Conservation (phyloP, 768 basidiomycete species). For the Termitomyces sp. region DNA sequence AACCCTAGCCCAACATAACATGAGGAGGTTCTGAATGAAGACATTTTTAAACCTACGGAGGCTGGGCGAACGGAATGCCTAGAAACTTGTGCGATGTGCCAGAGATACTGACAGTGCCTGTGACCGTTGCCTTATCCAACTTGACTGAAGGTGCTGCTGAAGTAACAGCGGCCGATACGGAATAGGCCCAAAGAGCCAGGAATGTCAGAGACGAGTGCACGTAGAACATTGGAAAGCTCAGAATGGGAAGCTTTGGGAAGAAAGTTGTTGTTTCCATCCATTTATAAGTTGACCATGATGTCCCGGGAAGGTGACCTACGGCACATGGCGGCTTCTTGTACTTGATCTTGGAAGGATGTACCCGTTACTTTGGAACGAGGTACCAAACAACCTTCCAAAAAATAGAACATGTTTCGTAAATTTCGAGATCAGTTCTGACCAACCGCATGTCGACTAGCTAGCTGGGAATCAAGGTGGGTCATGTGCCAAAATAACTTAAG, state of each 20-base stretch:
- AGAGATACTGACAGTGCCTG: conserved; percentile 26
- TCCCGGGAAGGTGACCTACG: neutral
- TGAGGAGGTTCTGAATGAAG: neutral
- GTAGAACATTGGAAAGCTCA: neutral
- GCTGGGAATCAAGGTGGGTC: neutral
- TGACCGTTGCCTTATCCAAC: conserved; percentile 38
- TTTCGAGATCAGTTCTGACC: neutral
- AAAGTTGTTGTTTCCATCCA: neutral
- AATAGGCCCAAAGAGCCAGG: conserved; percentile 4
- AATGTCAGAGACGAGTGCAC: neutral
- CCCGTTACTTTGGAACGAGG: neutral
- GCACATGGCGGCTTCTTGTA: conserved; percentile 7
- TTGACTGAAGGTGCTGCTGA: conserved; percentile 26
- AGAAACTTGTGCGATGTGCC: conserved; percentile 34
- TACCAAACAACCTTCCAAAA: neutral
- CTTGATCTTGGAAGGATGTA: neutral
- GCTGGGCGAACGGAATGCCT: conserved; percentile 46
- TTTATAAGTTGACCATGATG: neutral
- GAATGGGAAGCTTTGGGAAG: neutral
- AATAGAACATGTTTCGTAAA: neutral
- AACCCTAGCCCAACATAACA: conserved; percentile 17
- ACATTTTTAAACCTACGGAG: conserved; percentile 33
- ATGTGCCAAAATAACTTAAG: neutral
- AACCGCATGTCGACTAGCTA: neutral
- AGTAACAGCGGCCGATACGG: neutral